Conservation (phyloP, 2,329 filamentous ascomycete genomes). For the Pezicula radicicola region DNA sequence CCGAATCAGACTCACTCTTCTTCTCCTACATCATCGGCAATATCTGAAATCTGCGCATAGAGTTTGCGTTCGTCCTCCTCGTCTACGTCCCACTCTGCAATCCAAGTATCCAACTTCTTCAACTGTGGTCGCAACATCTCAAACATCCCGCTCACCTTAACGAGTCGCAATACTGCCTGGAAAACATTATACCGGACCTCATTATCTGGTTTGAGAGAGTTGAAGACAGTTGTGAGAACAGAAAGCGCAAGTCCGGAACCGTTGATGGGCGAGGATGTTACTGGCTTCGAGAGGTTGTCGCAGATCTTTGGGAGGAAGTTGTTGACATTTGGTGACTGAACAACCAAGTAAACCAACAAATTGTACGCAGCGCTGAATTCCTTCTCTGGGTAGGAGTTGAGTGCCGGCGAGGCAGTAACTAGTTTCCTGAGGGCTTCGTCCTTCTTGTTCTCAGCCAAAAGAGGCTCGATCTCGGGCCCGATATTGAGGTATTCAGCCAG, state of each 20-base stretch:
- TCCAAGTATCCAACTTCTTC: constrained; percentile 78
- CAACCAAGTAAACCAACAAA: constrained; percentile 88
- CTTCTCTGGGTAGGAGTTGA: constrained; percentile 90
- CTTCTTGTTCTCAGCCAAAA: constrained; percentile 69
- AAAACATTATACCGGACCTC: constrained; percentile 88
- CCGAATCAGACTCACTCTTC: constrained; percentile 55
- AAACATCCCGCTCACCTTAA: constrained; percentile 73
- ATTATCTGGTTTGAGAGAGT: constrained; percentile 75
- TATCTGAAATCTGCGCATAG: constrained; percentile 78
- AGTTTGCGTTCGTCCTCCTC: constrained; percentile 82
- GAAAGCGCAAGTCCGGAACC: constrained; percentile 83
- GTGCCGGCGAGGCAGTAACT: constrained; percentile 70
- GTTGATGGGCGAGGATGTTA: constrained; percentile 81
- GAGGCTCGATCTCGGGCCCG: constrained; percentile 64
- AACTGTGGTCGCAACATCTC: constrained; percentile 82
- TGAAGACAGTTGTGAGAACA: constrained; percentile 93
- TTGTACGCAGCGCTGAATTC: constrained; percentile 97
- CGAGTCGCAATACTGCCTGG: constrained; percentile 80
- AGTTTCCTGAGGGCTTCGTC: constrained; percentile 89
- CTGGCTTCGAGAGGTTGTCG: constrained; percentile 82
- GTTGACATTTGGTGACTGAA: constrained; percentile 80
- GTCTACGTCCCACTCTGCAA: constrained; percentile 77
- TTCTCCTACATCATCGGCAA: constrained; percentile 75
- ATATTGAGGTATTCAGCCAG: constrained; percentile 91
- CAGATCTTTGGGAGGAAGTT: constrained; percentile 87